Base-by-base conservation (phyloP, 2,329 filamentous ascomycete species). In the Niveomyces coronatus region DNA sequence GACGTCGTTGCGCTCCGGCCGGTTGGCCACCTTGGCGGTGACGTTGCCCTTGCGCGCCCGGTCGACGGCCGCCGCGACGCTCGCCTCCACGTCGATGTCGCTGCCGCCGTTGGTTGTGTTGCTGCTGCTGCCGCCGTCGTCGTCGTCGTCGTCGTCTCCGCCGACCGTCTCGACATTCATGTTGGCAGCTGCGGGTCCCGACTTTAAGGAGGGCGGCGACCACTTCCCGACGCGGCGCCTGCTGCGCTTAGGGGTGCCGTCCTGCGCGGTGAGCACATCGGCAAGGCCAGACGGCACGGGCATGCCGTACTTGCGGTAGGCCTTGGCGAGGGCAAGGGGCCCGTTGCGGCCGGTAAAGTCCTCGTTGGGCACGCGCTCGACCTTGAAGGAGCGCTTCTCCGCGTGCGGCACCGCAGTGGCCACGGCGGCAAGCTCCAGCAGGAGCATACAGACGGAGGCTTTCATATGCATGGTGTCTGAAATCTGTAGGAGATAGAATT, bases 241-340 rank as follows among this genome's bases (percentile, higher is more conserved):
- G 46, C 17, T 29, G 5, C 23, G 15, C 27, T 19, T 14, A 9
- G 22, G 42, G 5, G 42, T 42, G 10, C 44, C 40, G 22, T 44
- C 45, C 31, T 54, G 52, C 8, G 46, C 49, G 29, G 49, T 53
- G 26, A 62, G 44, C 20, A 57, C 56, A 22, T 60, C 63, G 35
- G 65, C 50, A 36, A 70, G 53, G 7, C 58, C 60, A 3, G 61
- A 49, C 3, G 67, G 60, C 31, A 71, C 58, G 26, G 62, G 58
- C 58, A 79, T 70, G 44, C 72, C 70, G 56, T 71, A 86, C 56
- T 88, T 88, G 49, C 67, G 61, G 55, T 82, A 79, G 13, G 80
- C 74, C 58, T 75, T 82, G 35, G 71, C 59, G 47, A 88, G 65
- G 35, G 79, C 77, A 39, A 51, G 57, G 0, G 69, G 64, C n/a